Percentiles rank a stretch among this genome's conserved stretches.
phyloP scores from a whole-genome alignment of 2,329 filamentous ascomycete species.

The Epichloe gansuensis region DNA sequence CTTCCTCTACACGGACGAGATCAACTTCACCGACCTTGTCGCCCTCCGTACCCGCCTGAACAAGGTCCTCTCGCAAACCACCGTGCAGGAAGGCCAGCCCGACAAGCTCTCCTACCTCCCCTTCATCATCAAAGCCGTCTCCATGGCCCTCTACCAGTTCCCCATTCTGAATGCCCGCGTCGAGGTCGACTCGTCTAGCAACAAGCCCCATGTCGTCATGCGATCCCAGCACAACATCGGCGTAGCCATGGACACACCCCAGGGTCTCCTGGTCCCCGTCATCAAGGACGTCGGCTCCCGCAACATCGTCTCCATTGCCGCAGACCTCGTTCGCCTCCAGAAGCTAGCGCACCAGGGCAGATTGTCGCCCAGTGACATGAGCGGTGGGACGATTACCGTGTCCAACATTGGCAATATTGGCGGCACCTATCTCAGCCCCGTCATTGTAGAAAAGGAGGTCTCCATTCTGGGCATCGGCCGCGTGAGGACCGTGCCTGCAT shows the following conservation, averaged over 20 bases:
- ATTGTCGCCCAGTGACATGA: slow-evolving; percentile 62
- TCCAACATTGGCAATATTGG: slow-evolving; percentile 96
- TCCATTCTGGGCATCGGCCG: slow-evolving; percentile 84
- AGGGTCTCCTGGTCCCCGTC: slow-evolving; percentile 81
- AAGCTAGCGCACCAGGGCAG: slow-evolving; percentile 61
- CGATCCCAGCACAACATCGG: slow-evolving; percentile 88
- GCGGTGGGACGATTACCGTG: slow-evolving; percentile 83
- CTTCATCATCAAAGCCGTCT: slow-evolving; percentile 93
- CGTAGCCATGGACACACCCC: slow-evolving; percentile 86
- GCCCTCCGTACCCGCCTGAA: slow-evolving; percentile 66
- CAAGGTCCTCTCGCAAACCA: slow-evolving; percentile 33
- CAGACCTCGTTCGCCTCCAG: slow-evolving; percentile 64
- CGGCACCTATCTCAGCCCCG: slow-evolving; percentile 80
- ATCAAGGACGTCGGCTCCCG: slow-evolving; percentile 70
- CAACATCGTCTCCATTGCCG: slow-evolving; percentile 67
- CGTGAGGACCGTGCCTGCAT: slow-evolving; percentile 69
- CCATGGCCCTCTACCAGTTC: slow-evolving; percentile 67
- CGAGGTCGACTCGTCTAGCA: slow-evolving; percentile 57
- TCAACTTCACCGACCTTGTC: slow-evolving; percentile 68
- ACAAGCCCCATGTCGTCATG: slow-evolving; percentile 64
- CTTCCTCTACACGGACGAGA: slow-evolving; percentile 86
- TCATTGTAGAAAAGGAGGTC: slow-evolving; percentile 83
- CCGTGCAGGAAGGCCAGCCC: slow-evolving; percentile 34
- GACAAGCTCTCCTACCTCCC: slow-evolving; percentile 78
- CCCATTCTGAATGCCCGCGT: slow-evolving; percentile 82